Evolutionary conservation across 495 filamentous ascomycete genomes (phyloP), one percentile per base, ranked within the genome.

Genomic region (Neurospora tetraspora): DNA sequence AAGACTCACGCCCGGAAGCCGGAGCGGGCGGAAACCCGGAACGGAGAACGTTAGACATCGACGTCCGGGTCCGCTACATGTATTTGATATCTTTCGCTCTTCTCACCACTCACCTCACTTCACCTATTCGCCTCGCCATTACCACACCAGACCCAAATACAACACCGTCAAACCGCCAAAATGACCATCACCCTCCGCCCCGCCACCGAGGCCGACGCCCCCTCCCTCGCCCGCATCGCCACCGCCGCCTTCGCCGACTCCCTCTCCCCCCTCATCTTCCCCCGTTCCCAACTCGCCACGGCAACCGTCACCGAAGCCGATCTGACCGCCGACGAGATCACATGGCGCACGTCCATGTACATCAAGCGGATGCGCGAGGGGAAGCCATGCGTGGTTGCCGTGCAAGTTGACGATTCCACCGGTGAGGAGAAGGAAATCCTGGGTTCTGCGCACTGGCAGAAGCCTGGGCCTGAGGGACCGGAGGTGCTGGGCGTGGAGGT

Each of bases 371-470:
- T 78, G 71, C 65, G 70, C 1, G 72, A 76, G 3, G 78, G 77
- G 4, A 77, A 70, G 8, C 68, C 45, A 0, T 75, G 77, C 3
- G 42, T 71, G 40, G 75, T 80, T 14, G 77, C 76, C 5, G 78
- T 80, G 3, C 72, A 80, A 3, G 31, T 68, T 8, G 73, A 76
- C 16, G 43, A 69, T 1, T 68, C 39, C 6, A 65, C 16, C 37
- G 39, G 65, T 1, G 12, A 45, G 2, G 76, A 72, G 37, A 68
- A 40, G 2, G 7, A 18, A 14, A 68, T 80, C 1, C 65, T 77
- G 0, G 78, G 75, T 1, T 78, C 74, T n/a, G 73, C 74, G 4
- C 78, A 80, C 47, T 80, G 78, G 78, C 73, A 76, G 11, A 16
- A 38, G 53, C 78, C 78, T 11, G 42, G 38, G 0, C 36, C 14